A percentile compares a stretch with the other conserved stretches of the same genome.
These are phyloP conservation scores for Volvox reticuliferus DNA, from an alignment of 139 green algal genomes.

Conservation along the genomic window DNA sequence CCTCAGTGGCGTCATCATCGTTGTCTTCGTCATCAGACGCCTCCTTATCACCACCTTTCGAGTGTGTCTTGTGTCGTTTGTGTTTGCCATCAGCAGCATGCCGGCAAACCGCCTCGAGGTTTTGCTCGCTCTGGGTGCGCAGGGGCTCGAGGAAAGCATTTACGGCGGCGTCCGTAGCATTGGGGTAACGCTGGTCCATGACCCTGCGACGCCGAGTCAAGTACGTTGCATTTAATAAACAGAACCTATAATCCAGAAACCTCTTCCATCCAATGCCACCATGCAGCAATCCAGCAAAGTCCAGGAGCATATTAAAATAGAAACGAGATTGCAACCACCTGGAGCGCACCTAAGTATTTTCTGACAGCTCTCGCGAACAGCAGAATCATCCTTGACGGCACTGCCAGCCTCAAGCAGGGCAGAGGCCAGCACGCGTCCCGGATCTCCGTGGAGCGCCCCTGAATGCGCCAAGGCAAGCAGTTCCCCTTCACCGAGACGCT, in stretches of 20 bases:
- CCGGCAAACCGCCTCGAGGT: background rate
- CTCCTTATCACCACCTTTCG: background rate
- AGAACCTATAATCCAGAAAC: no score
- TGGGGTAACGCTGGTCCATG: conserved; percentile 68
- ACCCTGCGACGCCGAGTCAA: conserved; percentile 29
- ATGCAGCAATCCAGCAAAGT: background rate
- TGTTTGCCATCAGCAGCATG: background rate
- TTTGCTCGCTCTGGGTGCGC: background rate
- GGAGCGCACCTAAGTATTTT: conserved; percentile 11
- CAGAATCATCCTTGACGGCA: background rate
- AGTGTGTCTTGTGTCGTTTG: conserved; percentile 15
- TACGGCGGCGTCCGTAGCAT: conserved; percentile 61
- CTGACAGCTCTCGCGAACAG: conserved; percentile 1
- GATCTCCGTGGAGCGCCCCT: conserved; percentile 46
- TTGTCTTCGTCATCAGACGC: background rate
- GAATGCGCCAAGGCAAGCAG: conserved; percentile 53
- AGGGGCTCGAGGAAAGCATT: conserved; percentile 57
- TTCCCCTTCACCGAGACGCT: background rate
- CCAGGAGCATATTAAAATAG: background rate
- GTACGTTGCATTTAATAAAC: no score
- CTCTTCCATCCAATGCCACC: background rate
- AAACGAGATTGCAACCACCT: background rate
- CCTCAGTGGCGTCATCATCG: background rate
- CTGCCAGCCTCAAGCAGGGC: conserved; percentile 43
- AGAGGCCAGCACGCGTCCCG: background rate